A percentile compares a stretch with the other conserved stretches of the same genome.
Evolutionary conservation across 1,284 basidiomycete genomes (phyloP).

Genomic region (Takashimella koratensis): DNA sequence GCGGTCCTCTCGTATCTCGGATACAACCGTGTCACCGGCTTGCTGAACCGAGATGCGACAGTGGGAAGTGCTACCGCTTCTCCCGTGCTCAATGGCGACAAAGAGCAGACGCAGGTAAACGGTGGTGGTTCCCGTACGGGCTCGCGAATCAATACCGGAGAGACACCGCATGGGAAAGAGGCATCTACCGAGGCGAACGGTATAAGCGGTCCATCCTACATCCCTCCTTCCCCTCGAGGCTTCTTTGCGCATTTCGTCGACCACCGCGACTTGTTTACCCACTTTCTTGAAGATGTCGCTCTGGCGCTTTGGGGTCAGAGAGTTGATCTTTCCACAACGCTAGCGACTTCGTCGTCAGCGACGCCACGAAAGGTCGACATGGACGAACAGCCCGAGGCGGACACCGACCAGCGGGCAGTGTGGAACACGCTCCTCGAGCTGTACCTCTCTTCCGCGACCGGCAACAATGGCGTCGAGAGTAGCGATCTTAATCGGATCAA

Average conservation of each 20-base stretch:
- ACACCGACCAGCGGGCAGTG: slow-evolving; percentile 75
- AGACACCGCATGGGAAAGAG: slow-evolving; percentile 33
- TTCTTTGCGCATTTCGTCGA: slow-evolving; percentile 96
- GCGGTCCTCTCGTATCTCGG: slow-evolving; percentile 76
- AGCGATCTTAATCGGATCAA: slow-evolving; percentile 7
- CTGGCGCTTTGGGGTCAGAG: slow-evolving; percentile 73
- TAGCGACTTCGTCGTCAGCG: neutral
- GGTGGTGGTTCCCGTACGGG: neutral
- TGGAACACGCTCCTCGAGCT: slow-evolving; percentile 97
- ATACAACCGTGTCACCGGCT: slow-evolving; percentile 56
- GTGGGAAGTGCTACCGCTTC: slow-evolving; percentile 24
- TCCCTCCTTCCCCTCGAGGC: slow-evolving; percentile 72
- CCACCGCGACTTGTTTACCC: slow-evolving; percentile 74
- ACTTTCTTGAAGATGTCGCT: slow-evolving; percentile 86
- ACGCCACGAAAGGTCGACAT: slow-evolving; percentile 30
- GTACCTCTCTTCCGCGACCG: slow-evolving; percentile 61
- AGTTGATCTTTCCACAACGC: slow-evolving; percentile 51
- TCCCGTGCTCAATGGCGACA: neutral
- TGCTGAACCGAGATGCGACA: slow-evolving; percentile 43
- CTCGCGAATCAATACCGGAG: neutral
- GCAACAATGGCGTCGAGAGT: neutral
- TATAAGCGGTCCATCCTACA: slow-evolving; percentile 39
- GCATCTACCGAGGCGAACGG: slow-evolving; percentile 24
- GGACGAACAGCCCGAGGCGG: slow-evolving; percentile 60
- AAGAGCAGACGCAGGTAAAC: neutral